Conservation (phyloP, 108 stramenopile species). For the Pseudonitzschia multiseries region DNA sequence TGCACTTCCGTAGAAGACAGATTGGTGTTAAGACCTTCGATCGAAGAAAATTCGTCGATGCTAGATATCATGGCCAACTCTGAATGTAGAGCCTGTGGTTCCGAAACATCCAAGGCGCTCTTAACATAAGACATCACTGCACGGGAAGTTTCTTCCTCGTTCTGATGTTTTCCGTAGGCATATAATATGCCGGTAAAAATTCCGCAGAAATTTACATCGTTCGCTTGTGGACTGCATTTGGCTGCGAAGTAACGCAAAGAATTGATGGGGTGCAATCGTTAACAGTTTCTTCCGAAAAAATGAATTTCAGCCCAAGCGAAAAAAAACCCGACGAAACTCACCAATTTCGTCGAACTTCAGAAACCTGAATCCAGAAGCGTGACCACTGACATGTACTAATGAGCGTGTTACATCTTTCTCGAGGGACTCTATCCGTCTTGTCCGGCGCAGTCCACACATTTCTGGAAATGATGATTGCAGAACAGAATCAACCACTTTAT, state of each 20-base stretch:
- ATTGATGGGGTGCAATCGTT: not conserved
- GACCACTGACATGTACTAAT: not conserved
- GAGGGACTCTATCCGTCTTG: not conserved
- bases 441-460: conserved; percentile 33
- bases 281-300: no score
- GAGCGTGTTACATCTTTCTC: not conserved
- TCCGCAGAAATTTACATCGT: conserved; percentile 32
- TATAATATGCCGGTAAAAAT: conserved; percentile 30
- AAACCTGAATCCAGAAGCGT: conserved; percentile 37
- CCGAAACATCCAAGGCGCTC: conserved; percentile 10
- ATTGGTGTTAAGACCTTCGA: not conserved
- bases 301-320: not conserved
- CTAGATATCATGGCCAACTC: conserved; percentile 21
- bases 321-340: conserved; percentile 5
- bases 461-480: conserved; percentile 26
- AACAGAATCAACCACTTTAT: conserved; percentile 32
- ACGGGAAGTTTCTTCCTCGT: conserved; percentile 4
- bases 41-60: conserved; percentile 8
- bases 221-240: conserved; percentile 20
- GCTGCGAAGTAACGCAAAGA: conserved; percentile 12
- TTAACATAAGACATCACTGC: conserved; percentile 18
- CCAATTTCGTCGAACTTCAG: conserved; percentile 25
- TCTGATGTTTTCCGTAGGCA: conserved; percentile 19
- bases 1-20: not conserved
- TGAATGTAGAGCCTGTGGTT: conserved; percentile 22